Evolutionary conservation across 192 early-diverging fungal species (phyloP).

Genomic region (Backusella westeae): DNA sequence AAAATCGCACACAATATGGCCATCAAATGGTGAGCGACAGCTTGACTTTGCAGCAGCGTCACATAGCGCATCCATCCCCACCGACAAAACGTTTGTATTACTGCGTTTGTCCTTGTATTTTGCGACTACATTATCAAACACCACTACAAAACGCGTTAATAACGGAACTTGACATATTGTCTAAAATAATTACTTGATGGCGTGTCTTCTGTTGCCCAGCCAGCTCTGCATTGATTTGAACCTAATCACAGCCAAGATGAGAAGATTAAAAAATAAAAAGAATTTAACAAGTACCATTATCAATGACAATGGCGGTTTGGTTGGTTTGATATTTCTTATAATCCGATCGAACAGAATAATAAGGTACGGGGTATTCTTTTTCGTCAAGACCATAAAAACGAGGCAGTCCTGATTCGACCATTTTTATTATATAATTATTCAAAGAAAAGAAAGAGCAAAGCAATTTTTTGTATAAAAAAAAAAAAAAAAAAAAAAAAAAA

Average conservation of each 20-base stretch:
- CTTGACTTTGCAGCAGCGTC: slow-evolving; percentile 52
- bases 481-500: neutral
- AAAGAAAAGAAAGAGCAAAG: neutral
- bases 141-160: slow-evolving; percentile 42
- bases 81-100: slow-evolving; percentile 42
- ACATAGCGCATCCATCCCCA: slow-evolving; percentile 68
- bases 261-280: neutral
- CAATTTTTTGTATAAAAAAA: neutral
- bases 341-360: slow-evolving; percentile 35
- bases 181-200: slow-evolving; percentile 51
- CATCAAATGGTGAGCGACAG: slow-evolving; percentile 64
- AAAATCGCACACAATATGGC: slow-evolving; percentile 65
- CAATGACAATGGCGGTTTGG: slow-evolving; percentile 60
- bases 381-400: slow-evolving; percentile 30
- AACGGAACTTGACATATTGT: neutral
- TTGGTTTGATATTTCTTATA: slow-evolving; percentile 43
- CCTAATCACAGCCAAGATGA: slow-evolving; percentile 33
- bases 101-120: slow-evolving; percentile 62
- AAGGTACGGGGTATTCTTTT: slow-evolving; percentile 41
- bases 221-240: slow-evolving; percentile 76
- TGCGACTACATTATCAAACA: slow-evolving; percentile 69
- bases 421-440: neutral
- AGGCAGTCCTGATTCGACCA: slow-evolving; percentile 5
- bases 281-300: slow-evolving; percentile 51
- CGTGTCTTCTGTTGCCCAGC: slow-evolving; percentile 68